Evolutionary conservation across 805 yeast species (phyloP).

Genomic region (Ogataea pignaliae): DNA sequence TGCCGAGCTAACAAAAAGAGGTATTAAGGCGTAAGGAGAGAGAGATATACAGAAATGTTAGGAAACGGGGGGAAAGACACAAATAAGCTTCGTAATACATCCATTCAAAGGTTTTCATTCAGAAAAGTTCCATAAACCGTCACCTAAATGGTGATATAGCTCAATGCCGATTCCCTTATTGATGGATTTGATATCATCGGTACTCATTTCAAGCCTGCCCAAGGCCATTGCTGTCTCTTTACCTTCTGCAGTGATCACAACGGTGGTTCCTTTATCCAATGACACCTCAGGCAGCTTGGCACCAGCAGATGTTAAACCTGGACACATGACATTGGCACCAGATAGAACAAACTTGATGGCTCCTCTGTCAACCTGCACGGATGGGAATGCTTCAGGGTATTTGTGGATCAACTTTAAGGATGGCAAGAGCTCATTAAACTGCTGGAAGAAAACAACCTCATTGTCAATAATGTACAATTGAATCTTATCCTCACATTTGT

Average conservation of each 20-base stretch:
- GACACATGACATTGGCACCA: constrained; percentile 97
- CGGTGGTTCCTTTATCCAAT: constrained; percentile 62
- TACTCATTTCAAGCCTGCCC: constrained; percentile 83
- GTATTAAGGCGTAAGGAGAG: too few species aligned
- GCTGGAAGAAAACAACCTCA: constrained; percentile 74
- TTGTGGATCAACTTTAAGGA: constrained; percentile 70
- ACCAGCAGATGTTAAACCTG: constrained; percentile 85
- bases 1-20: too few species aligned
- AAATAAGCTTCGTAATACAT: not conserved
- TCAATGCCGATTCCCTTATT: constrained; percentile 92
- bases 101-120: constrained; percentile 36
- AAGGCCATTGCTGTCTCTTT: constrained; percentile 87
- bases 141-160: constrained; percentile 78
- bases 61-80: not conserved
- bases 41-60: not conserved
- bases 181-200: constrained; percentile 75
- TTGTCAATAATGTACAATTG: constrained; percentile 70
- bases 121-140: constrained; percentile 71
- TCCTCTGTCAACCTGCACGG: constrained; percentile 89
- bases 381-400: constrained; percentile 79
- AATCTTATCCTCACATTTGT: constrained; percentile 88
- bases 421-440: constrained; percentile 77
- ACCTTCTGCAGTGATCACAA: constrained; percentile 86
- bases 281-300: constrained; percentile 77
- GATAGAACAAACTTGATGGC: constrained; percentile 94